Conservation (phyloP, 1,139 yeast genomes). For the Protomyces inundatus region DNA sequence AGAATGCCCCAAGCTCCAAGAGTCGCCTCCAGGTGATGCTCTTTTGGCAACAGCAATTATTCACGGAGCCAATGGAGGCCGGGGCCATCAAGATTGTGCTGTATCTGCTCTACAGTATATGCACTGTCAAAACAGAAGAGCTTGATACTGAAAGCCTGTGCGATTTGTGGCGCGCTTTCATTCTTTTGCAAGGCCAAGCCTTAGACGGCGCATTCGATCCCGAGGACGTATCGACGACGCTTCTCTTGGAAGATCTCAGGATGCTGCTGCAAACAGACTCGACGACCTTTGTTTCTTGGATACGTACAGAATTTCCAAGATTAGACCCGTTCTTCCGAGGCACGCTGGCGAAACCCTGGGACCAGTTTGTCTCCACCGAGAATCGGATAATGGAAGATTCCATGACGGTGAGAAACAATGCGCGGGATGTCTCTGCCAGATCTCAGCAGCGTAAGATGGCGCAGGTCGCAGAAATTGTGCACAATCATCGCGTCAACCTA, state of each 20-base stretch:
- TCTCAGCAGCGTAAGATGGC: neutral
- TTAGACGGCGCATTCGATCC: constrained; percentile 29
- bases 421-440: constrained; percentile 27
- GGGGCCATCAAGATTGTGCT: constrained; percentile 28
- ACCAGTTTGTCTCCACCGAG: constrained; percentile 28
- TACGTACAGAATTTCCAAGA: constrained; percentile 24
- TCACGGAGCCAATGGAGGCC: constrained; percentile 30
- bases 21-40: constrained; percentile 27
- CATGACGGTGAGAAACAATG: constrained; percentile 11
- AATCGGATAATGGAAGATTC: constrained; percentile 27
- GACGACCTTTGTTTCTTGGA: constrained; percentile 29
- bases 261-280: constrained; percentile 30
- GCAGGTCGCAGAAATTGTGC: neutral
- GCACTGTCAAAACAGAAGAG: constrained; percentile 16
- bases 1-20: no score
- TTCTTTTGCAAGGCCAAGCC: constrained; percentile 29
- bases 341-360: constrained; percentile 31
- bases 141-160: neutral
- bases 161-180: constrained; percentile 31
- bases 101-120: constrained; percentile 29
- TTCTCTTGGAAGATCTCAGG: neutral
- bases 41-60: constrained; percentile 31
- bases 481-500: neutral
- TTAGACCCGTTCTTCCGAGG: constrained; percentile 31
- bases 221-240: neutral